Percentiles rank a stretch among this genome's conserved stretches.
phyloP scores from a whole-genome alignment of 352 stramenopile genomes.

The Phytophthora niederhauseri region DNA sequence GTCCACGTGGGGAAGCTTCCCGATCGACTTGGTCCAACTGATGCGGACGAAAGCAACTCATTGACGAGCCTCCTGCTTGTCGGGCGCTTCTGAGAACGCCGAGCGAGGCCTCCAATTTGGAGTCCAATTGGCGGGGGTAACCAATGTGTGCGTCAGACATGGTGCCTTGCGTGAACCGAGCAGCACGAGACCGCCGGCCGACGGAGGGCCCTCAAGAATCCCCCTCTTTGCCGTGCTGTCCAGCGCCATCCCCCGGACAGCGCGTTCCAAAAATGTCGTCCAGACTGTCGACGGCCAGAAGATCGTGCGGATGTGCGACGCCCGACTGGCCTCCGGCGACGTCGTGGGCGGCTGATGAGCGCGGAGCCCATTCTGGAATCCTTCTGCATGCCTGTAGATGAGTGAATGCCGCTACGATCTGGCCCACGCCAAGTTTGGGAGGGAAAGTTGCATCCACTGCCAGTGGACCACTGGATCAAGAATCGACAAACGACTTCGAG shows the following conservation, averaged over 20 bases:
- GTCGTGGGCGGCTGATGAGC: constrained; percentile 51
- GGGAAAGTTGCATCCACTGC: no score
- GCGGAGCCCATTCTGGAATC: constrained; percentile 51
- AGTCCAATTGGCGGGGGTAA: neutral
- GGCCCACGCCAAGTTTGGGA: no score
- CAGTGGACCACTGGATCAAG: no score
- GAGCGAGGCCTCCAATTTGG: neutral
- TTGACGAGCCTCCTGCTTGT: neutral
- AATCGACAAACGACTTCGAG: no score
- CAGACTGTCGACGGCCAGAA: constrained; percentile 31
- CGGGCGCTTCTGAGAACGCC: neutral
- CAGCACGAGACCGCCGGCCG: neutral
- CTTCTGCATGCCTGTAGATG: no score
- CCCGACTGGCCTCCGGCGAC: constrained; percentile 51
- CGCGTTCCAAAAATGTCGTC: constrained; percentile 30
- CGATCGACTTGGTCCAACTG: neutral
- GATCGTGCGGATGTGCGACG: constrained; percentile 42
- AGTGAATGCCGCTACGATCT: no score
- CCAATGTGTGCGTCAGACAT: neutral
- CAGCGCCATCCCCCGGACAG: constrained; percentile 6
- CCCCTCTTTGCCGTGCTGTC: constrained; percentile 6
- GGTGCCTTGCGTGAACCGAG: neutral
- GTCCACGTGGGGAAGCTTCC: neutral
- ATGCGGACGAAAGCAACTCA: neutral
- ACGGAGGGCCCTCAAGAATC: neutral